Conservation (phyloP, 768 basidiomycete genomes). For the Mycena maculata region DNA sequence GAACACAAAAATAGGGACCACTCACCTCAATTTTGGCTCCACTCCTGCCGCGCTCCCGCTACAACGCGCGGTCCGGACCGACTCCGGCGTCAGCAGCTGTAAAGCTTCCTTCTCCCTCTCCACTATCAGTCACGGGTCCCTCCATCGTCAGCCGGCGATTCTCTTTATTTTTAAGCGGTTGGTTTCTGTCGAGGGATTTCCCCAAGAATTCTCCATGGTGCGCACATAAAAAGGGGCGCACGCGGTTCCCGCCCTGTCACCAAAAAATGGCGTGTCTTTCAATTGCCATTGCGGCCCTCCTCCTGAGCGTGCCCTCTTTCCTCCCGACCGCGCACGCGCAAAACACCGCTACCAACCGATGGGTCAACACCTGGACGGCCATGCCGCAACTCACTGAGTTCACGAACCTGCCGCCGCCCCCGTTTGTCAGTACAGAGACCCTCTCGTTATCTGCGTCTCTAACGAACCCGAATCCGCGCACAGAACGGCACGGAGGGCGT, state of each 20-base stretch:
- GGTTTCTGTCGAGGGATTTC: neutral
- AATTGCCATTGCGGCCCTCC: slow-evolving; percentile 5
- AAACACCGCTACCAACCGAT: slow-evolving; percentile 33
- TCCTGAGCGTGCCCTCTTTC: neutral
- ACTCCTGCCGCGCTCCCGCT: too few species aligned
- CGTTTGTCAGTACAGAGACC: slow-evolving; percentile 39
- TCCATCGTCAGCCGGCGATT: neutral
- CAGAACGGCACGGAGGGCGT: slow-evolving; percentile 45
- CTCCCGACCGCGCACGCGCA: slow-evolving; percentile 1
- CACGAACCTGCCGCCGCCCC: slow-evolving; percentile 49
- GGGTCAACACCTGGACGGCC: slow-evolving; percentile 51
- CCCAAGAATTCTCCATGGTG: slow-evolving; percentile 17
- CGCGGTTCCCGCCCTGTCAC: neutral
- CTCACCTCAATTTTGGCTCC: too few species aligned
- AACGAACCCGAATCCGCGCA: slow-evolving; percentile 26
- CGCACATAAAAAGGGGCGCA: slow-evolving; percentile 4
- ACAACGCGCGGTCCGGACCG: too few species aligned
- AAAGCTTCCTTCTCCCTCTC: neutral
- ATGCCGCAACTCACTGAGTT: slow-evolving; percentile 57
- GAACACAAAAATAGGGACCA: too few species aligned
- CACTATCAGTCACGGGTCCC: neutral
- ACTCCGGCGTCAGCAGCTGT: slow-evolving; percentile 10
- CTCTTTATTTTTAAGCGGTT: neutral
- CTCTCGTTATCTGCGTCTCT: neutral
- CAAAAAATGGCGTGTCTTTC: slow-evolving; percentile 1